Conservation (phyloP, 208 protist species). For the Phytomonas francai region DNA sequence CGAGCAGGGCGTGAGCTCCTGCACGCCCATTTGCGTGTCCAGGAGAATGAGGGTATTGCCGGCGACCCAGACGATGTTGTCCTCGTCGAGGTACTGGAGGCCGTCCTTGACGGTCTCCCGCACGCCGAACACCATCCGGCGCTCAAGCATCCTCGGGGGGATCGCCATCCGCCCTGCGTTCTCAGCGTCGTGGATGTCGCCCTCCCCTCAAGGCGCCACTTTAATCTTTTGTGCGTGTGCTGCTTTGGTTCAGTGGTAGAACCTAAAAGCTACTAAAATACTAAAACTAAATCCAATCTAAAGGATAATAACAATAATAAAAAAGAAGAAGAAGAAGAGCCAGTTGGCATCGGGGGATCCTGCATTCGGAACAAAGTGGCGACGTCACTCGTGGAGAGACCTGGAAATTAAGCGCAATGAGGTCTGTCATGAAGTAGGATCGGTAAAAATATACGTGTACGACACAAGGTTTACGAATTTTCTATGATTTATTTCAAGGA, state of each 20-base stretch:
- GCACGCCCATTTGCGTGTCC: slow-evolving; percentile 85
- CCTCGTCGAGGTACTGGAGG: slow-evolving; percentile 91
- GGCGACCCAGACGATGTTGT: slow-evolving; percentile 88
- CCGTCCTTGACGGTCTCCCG: slow-evolving; percentile 89
- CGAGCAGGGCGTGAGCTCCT: slow-evolving; percentile 86
- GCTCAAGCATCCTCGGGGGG: slow-evolving; percentile 70
- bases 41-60: slow-evolving; percentile 89
- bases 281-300: slow-evolving; percentile 10
- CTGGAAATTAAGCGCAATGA: slow-evolving; percentile 11
- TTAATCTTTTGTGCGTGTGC: background rate
- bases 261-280: background rate
- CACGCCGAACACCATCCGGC: slow-evolving; percentile 91
- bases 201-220: background rate
- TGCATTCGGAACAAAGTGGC: background rate
- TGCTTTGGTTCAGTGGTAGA: slow-evolving; percentile 1
- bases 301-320: slow-evolving; percentile 10
- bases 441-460: background rate
- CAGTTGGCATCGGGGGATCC: background rate
- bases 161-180: slow-evolving; percentile 24
- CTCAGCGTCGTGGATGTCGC: background rate
- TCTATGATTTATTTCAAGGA: slow-evolving; percentile 1
- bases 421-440: background rate
- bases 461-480: background rate
- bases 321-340: slow-evolving; percentile 6
- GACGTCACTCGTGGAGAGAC: background rate